Evolutionary conservation across 805 yeast genomes (phyloP).

Genomic region (Kazachstania viticola): DNA sequence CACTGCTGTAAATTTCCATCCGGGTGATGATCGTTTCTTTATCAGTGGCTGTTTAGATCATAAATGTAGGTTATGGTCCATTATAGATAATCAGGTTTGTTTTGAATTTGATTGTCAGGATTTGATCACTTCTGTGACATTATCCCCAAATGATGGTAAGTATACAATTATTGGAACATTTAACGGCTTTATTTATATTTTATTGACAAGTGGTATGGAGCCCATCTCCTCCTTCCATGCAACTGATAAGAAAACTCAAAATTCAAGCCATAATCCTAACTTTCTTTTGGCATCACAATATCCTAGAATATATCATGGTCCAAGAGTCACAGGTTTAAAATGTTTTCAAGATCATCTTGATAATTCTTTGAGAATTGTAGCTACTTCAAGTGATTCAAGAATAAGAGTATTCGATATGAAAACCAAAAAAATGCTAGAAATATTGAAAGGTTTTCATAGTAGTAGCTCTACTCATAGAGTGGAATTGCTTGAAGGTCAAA

Average conservation of each 20-base stretch:
- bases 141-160: slow-evolving; percentile 57
- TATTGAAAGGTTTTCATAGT: slow-evolving; percentile 65
- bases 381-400: slow-evolving; percentile 76
- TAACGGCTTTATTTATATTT: slow-evolving; percentile 50
- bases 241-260: slow-evolving; percentile 28
- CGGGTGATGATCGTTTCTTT: slow-evolving; percentile 78
- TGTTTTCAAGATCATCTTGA: slow-evolving; percentile 27
- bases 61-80: slow-evolving; percentile 66
- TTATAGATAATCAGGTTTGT: slow-evolving; percentile 57
- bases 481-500: slow-evolving; percentile 3
- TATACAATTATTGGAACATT: slow-evolving; percentile 65
- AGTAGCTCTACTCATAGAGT: slow-evolving; percentile 64
- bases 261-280: too few relatives aligned
- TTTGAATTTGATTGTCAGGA: slow-evolving; percentile 51
- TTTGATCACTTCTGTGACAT: slow-evolving; percentile 61
- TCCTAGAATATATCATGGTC: slow-evolving; percentile 26
- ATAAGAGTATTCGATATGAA: slow-evolving; percentile 52
- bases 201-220: slow-evolving; percentile 55
- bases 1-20: slow-evolving; percentile 70
- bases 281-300: too few relatives aligned
- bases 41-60: slow-evolving; percentile 73
- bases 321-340: slow-evolving; percentile 70
- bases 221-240: slow-evolving; percentile 35
- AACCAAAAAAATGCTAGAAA: slow-evolving; percentile 44
- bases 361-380: slow-evolving; percentile 34